Conservation (phyloP, 352 stramenopile genomes). For the Pseudoperonospora humuli region DNA sequence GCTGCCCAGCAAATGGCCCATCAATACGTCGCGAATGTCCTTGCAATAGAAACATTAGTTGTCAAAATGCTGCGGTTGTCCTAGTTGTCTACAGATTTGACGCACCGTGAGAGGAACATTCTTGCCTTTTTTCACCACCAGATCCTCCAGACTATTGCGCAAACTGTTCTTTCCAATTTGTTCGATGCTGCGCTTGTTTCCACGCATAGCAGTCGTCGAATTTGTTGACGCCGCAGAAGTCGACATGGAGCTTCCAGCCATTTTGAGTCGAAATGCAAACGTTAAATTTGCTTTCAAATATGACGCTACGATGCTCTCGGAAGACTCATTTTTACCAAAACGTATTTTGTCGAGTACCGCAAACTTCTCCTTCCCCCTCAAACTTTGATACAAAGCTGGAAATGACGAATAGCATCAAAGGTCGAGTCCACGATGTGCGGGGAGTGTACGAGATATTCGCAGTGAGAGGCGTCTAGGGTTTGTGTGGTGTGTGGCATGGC, state of each 20-base stretch:
- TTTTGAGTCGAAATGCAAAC: too few relatives aligned
- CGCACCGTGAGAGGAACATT: conserved; percentile 42
- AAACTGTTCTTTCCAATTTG: conserved; percentile 18
- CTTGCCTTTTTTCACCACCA: conserved; percentile 27
- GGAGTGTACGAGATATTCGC: not conserved
- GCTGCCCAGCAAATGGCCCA: conserved; percentile 53
- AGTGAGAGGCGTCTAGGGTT: conserved; percentile 3
- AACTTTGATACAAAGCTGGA: not conserved
- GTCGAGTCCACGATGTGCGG: not conserved
- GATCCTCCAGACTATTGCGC: conserved; percentile 30
- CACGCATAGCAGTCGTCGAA: conserved; percentile 12
- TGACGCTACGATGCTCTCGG: too few relatives aligned
- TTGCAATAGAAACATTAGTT: conserved; percentile 17
- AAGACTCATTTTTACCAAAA: too few relatives aligned
- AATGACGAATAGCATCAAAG: not conserved
- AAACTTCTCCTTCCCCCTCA: too few relatives aligned
- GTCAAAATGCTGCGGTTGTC: too few relatives aligned
- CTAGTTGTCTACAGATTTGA: too few relatives aligned
- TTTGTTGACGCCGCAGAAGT: conserved; percentile 29
- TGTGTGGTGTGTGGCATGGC: not conserved
- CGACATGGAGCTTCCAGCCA: conserved; percentile 44
- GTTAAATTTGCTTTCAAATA: too few relatives aligned
- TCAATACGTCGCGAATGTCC: conserved; percentile 59
- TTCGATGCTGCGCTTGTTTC: conserved; percentile 25
- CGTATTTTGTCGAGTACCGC: too few relatives aligned